Base-by-base conservation (phyloP, 1,284 basidiomycete genomes). In the Stygiomarasmius scandens region DNA sequence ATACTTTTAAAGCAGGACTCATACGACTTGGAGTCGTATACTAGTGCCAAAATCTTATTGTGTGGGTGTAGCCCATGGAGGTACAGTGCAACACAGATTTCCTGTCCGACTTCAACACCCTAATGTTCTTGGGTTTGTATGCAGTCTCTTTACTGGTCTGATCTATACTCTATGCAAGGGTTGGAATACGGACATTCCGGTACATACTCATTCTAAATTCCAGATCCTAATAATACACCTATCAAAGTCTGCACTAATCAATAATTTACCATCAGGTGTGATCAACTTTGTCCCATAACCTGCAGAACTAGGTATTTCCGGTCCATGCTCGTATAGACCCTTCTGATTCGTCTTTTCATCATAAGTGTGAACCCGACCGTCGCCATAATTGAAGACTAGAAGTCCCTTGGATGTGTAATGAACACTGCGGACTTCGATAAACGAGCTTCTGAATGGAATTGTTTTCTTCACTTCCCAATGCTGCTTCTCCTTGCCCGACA, bases 391-490 rank as follows among this genome's bases (percentile, higher is more conserved):
- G n/a, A 52, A 52, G 10, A 44, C 24, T 20, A 52, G 23, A 6
- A 52, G 6, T n/a, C 51, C 51, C 19, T 27, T n/a, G 10, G 36
- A 22, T 9, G 51, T 52, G 27, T 52, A 52, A 12, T 24, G 9
- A 8, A 44, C 51, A 43, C 51, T 22, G 52, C 48, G 12, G 46
- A 53, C 24, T 8, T 25, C 51, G 27, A 52, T 16, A 11, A 25
- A 44, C 36, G 10, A 27, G 16, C 20, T 12, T 22, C 23, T 3
- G 1, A 2, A 1, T 27, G 32, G 14, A 44, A n/a, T n/a, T n/a
- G n/a, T n/a, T n/a, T n/a, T n/a, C 41, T 52, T 8, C 38, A 61
- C 16, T 5, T 55, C 45, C 59, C 53, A 58, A 16, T 6, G 41
- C 46, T 62, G 58, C 22, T 29, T 36, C 23, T 25, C 27, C 19